Evolutionary conservation across 345 rosid genomes (phyloP), one percentile per base, ranked within the genome.

Genomic region (Brassica napus): DNA sequence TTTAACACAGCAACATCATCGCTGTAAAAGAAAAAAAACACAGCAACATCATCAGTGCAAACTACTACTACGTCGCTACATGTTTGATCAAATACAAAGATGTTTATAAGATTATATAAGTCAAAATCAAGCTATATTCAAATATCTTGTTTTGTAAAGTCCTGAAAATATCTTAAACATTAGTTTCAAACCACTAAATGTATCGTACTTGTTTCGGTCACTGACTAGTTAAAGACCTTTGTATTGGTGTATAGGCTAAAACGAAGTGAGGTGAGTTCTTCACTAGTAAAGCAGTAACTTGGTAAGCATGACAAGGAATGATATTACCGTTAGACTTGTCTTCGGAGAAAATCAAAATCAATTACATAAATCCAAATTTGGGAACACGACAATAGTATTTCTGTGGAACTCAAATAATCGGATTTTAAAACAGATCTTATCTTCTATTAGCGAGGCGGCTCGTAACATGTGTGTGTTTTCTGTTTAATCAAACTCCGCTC

Each of bases 361-460:
- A 30, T 58, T 9, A 59, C 67, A 37, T 14, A 32, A 32, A 42
- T 21, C 72, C 68, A 72, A 24, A 21, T 24, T 32, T 9, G 10
- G 57, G 49, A 72, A 78, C 47, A 65, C 35, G 77, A 78, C 81
- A 68, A 34, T 73, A 62, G 59, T 58, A 6, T 58, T 58, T 10
- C 65, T 73, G 69, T 79, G 63, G 47, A 61, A 61, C n/a, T 69
- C 35, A 55, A 5, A 59, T 34, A 14, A 32, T 24, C 34, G 34
- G 23, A 9, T 54, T 54, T 16, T 54, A 54, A 52, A 54, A 4
- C 18, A 6, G 1, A 60, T 26, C 35, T 79, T 79, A 79, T 79
- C 82, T 67, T 68, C 10, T 68, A 26, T 1, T 54, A 49, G 26
- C 65, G 65, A 74, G 74, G 47, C 74, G 35, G 71, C 68, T 67